Base-by-base conservation (phyloP, 768 basidiomycete species). In the Leucocoprinus birnbaumii region DNA sequence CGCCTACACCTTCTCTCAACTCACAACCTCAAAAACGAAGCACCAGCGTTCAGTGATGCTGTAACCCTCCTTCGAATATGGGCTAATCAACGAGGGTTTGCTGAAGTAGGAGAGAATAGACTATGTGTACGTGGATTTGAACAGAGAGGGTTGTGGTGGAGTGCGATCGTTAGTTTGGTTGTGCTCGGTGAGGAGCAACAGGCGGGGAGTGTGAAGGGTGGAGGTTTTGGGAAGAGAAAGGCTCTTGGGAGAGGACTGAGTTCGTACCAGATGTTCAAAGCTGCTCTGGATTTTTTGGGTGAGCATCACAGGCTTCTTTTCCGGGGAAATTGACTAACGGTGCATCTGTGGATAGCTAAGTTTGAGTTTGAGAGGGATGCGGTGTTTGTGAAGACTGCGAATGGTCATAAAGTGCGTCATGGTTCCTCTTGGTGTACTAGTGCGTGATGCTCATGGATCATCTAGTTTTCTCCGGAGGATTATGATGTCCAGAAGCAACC, bases 221-320 rank as follows among this genome's bases (percentile, higher is more conserved):
- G n/a, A n/a, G n/a, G 67, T 48, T 55, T 62, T 37, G 64, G 59
- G 53, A 75, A 72, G 50, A 74, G 83, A 51, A 84, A 77, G 63
- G 79, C 85, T 0, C 64, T 95, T 2, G 95, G 92, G 4, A 82
- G 79, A 53, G 90, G 93, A 1, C 66, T 98, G 61, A 94, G 91
- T 58, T 90, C 91, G 19, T 97, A 96, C 70, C 94, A 95, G 65
- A 75, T 96, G 25, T 88, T 98, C 68, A 83, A 88, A 61, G 92
- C 89, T 31, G 86, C 84, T 1, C 71, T 96, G 60, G 91, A 94
- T 65, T 87, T 94, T 63, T 66, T 98, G 21, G 82, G 94, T 94
- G 64, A 59, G 86, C 66, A 14, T n/a, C n/a, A n/a, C n/a, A n/a
- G n/a, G n/a, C n/a, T n/a, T n/a, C n/a, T n/a, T n/a, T n/a, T n/a